These are phyloP conservation scores for Phytopythium helicoides DNA, from an alignment of 352 stramenopile genomes.

Conservation along the genomic window DNA sequence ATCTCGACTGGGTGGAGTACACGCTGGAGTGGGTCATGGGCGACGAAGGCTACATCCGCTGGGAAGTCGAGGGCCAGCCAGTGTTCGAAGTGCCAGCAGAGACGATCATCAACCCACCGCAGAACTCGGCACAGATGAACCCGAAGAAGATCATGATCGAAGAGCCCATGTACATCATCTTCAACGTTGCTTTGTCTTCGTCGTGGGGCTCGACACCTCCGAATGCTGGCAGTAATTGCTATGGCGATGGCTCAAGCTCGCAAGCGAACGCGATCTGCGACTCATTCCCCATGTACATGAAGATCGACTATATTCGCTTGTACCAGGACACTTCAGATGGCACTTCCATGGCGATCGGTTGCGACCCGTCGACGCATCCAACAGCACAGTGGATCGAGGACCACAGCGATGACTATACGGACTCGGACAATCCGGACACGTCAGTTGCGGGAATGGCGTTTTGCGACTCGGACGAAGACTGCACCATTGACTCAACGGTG, in stretches of 20 bases:
- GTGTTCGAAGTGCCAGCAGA: conserved; percentile 73
- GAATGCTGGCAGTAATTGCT: conserved; percentile 26
- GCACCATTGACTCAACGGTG: conserved; percentile 21
- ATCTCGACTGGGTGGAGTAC: conserved; percentile 48
- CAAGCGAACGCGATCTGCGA: conserved; percentile 38
- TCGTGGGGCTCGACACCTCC: conserved; percentile 37
- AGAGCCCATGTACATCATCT: conserved; percentile 54
- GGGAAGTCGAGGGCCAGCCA: conserved; percentile 68
- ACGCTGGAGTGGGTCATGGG: conserved; percentile 31
- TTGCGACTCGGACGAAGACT: conserved; percentile 37
- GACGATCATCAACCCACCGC: conserved; percentile 30
- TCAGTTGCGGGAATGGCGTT: conserved; percentile 31
- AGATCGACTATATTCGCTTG: conserved; percentile 85
- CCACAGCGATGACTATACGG: conserved; percentile 35
- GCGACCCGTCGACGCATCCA: conserved; percentile 33
- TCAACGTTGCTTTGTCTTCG: conserved; percentile 48
- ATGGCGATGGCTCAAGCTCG: conserved; percentile 19
- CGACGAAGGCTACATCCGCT: conserved; percentile 31
- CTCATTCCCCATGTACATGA: conserved; percentile 51
- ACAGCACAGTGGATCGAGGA: conserved; percentile 37
- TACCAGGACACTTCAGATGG: conserved; percentile 59
- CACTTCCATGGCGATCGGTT: conserved; percentile 32
- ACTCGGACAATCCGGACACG: conserved; percentile 30
- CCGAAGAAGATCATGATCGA: conserved; percentile 41
- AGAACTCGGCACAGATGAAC: conserved; percentile 34